A percentile compares a stretch with the other conserved stretches of the same genome.
Evolutionary conservation across 805 yeast genomes (phyloP).

Genomic region (Ogataea minuta): DNA sequence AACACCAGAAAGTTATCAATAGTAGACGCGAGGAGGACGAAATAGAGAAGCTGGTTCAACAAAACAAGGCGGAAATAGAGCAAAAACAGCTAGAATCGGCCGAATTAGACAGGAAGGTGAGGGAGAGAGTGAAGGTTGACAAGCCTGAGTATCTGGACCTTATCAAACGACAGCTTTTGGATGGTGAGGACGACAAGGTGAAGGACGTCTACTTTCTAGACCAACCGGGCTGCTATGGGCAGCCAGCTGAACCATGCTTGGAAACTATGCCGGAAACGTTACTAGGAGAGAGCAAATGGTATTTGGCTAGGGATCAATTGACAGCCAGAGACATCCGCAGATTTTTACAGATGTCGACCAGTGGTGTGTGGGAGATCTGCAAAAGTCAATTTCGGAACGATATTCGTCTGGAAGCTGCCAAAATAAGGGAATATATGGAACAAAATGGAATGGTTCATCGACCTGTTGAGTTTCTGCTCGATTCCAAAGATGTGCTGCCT

Average conservation of each 20-base stretch:
- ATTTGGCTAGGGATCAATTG: slow-evolving; percentile 5
- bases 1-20: slow-evolving; percentile 14
- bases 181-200: slow-evolving; percentile 11
- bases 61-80: slow-evolving; percentile 10
- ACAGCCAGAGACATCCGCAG: background rate
- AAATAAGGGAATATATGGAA: slow-evolving; percentile 4
- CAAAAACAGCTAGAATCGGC: slow-evolving; percentile 6
- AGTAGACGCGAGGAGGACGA: slow-evolving; percentile 19
- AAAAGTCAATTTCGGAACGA: slow-evolving; percentile 1
- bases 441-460: background rate
- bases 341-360: slow-evolving; percentile 2
- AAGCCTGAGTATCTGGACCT: slow-evolving; percentile 14
- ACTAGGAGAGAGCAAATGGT: background rate
- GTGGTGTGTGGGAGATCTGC: background rate
- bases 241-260: background rate
- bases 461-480: slow-evolving; percentile 5
- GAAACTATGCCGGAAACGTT: slow-evolving; percentile 1
- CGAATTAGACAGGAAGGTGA: slow-evolving; percentile 7
- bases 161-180: slow-evolving; percentile 11
- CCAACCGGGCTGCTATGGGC: slow-evolving; percentile 6
- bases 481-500: slow-evolving; percentile 12
- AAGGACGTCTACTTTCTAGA: slow-evolving; percentile 18
- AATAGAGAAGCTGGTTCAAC: slow-evolving; percentile 16
- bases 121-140: slow-evolving; percentile 8
- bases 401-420: slow-evolving; percentile 1